phyloP scores from a whole-genome alignment of 1,284 basidiomycete genomes.

The Ceratorhiza oryzae-sativae region DNA sequence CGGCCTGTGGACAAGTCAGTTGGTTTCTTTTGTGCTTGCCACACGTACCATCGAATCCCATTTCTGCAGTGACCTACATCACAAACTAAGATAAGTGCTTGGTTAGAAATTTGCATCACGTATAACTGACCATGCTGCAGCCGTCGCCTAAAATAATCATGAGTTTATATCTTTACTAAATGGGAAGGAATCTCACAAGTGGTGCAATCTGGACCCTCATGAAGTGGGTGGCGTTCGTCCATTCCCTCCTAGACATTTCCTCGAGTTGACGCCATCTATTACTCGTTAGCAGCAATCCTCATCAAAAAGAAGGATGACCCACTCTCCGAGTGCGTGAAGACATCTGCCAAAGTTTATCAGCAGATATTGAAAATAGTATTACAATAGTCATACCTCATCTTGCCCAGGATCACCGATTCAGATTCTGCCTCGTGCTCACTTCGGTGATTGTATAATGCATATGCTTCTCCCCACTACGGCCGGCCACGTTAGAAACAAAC shows the following conservation, averaged over 20 bases:
- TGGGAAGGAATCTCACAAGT: conserved; percentile 45
- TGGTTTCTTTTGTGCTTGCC: not conserved
- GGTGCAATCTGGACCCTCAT: conserved; percentile 63
- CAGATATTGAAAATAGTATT: not conserved
- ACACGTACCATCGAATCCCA: conserved; percentile 64
- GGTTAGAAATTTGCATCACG: not conserved
- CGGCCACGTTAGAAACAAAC: conserved; percentile 51
- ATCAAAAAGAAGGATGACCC: not conserved
- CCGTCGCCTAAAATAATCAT: conserved; percentile 53
- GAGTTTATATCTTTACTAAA: not conserved
- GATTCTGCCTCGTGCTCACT: conserved; percentile 50
- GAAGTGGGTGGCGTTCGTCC: conserved; percentile 58
- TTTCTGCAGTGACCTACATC: conserved; percentile 53
- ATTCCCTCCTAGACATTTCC: conserved; percentile 60
- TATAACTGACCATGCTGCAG: conserved; percentile 59
- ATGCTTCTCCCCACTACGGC: conserved; percentile 64
- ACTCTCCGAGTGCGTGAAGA: conserved; percentile 64
- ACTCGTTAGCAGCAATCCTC: not conserved
- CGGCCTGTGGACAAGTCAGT: conserved; percentile 40
- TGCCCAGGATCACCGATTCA: conserved; percentile 55
- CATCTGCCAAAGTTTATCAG: not conserved
- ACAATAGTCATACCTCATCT: conserved; percentile 59
- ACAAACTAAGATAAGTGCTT: not conserved
- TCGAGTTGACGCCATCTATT: conserved; percentile 61
- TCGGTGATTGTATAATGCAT: conserved; percentile 59